Evolutionary conservation across 345 rosid genomes (phyloP), one percentile per base, ranked within the genome.

Genomic region (Passiflora organensis): DNA sequence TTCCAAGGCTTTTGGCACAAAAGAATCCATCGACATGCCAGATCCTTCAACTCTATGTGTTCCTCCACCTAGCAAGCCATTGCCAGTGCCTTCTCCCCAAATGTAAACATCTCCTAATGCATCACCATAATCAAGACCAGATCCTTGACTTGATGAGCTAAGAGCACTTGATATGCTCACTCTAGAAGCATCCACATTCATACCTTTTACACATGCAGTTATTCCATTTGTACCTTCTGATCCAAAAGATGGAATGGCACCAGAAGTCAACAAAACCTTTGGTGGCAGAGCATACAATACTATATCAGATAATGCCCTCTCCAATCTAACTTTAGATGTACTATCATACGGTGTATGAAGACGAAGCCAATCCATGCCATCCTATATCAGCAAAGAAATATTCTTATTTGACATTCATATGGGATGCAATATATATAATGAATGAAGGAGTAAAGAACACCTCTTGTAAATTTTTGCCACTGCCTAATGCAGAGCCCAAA

Each of bases 281-380:
- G 77, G 50, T 15, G 78, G 77, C 48, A 73, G 69, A 49, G 79
- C 69, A 65, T 67, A 79, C 52, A 82, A 66, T 62, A 76, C 58
- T 44, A 79, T 75, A 60, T 86, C 87, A 48, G 89, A 77, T 68
- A 77, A 72, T 48, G 73, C 79, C 75, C 76, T 85, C 11, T 56
- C 70, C 11, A 52, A 22, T 20, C 64, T 57, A 53, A 24, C 51
- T 53, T 59, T 51, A 36, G 71, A 60, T 19, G 65, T 54, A 53
- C 63, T 66, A 3, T 47, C 71, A 19, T 46, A 58, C 20, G 71
- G 71, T 37, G 56, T 65, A 43, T 25, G 63, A 25, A 65, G 51
- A 57, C 22, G 55, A 51, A 58, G 46, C 10, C 34, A 60, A 51
- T 32, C 56, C 18, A 60, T 64, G 15, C 67, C 71, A 70, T 76